A percentile compares a stretch with the other conserved stretches of the same genome.
Evolutionary conservation across 768 basidiomycete species (phyloP).

Genomic region (Kwoniella sp.): DNA sequence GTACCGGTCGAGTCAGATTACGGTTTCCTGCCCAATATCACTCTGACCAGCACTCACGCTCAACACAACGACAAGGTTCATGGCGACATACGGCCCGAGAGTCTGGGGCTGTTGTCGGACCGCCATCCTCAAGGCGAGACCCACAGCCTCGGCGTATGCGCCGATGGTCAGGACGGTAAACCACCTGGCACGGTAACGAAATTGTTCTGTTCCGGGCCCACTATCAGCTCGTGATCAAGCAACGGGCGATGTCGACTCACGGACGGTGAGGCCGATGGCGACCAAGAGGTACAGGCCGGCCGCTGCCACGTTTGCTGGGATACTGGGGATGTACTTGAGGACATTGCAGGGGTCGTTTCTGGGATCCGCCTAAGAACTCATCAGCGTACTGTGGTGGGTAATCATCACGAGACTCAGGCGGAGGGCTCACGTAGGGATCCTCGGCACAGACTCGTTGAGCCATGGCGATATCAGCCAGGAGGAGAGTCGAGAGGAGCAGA

Average conservation of each 20-base stretch:
- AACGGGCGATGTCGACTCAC: slow-evolving; percentile 21
- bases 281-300: slow-evolving; percentile 36
- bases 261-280: slow-evolving; percentile 32
- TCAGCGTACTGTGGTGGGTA: not conserved
- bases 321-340: slow-evolving; percentile 41
- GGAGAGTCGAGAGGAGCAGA: too few relatives aligned
- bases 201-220: slow-evolving; percentile 15
- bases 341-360: slow-evolving; percentile 34
- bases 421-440: slow-evolving; percentile 1
- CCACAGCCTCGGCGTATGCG: slow-evolving; percentile 38
- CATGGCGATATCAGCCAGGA: too few relatives aligned
- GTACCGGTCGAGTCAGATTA: not conserved
- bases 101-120: slow-evolving; percentile 34
- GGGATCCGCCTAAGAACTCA: not conserved
- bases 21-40: too few relatives aligned
- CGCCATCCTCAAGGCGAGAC: slow-evolving; percentile 34
- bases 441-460: not conserved
- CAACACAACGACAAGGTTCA: slow-evolving; percentile 42
- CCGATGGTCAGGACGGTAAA: slow-evolving; percentile 44
- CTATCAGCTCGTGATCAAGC: too few relatives aligned
- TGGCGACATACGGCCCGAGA: slow-evolving; percentile 33
- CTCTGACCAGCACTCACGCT: slow-evolving; percentile 23
- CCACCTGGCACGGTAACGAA: slow-evolving; percentile 28
- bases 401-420: not conserved
- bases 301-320: slow-evolving; percentile 31